phyloP scores from a whole-genome alignment of 2,329 filamentous ascomycete genomes.

The Fusarium protoensiforme region DNA sequence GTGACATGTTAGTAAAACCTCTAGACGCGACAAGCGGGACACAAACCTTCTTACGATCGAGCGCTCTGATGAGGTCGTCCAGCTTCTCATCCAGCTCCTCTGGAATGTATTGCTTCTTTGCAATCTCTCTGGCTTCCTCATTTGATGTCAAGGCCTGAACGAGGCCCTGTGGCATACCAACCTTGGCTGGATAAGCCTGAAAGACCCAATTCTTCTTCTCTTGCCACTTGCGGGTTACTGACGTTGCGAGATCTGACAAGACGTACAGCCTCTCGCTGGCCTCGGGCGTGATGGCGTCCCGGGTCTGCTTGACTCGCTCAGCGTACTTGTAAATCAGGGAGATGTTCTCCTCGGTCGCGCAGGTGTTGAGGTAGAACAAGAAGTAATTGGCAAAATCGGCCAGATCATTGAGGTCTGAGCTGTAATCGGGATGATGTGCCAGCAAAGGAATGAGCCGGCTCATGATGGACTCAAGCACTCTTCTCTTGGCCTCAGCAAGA shows the following conservation, averaged over 20 bases:
- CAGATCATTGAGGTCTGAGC: constrained; percentile 72
- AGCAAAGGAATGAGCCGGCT: constrained; percentile 86
- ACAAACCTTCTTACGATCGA: constrained; percentile 79
- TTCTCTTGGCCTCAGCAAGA: constrained; percentile 67
- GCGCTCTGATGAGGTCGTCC: constrained; percentile 71
- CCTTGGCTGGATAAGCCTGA: constrained; percentile 83
- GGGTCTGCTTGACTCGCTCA: constrained; percentile 90
- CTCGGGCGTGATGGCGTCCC: constrained; percentile 77
- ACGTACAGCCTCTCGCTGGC: constrained; percentile 83
- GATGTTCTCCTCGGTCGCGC: constrained; percentile 88
- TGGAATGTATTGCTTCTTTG: constrained; percentile 85
- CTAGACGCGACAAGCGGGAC: not conserved
- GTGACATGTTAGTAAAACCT: constrained; percentile 36
- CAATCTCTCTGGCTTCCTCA: constrained; percentile 83
- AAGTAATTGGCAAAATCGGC: constrained; percentile 89
- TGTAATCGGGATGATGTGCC: constrained; percentile 94
- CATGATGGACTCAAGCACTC: constrained; percentile 83
- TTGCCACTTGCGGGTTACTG: constrained; percentile 85
- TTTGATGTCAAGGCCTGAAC: constrained; percentile 82
- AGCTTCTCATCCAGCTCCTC: constrained; percentile 80
- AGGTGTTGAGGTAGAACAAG: constrained; percentile 84
- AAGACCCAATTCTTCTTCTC: constrained; percentile 88
- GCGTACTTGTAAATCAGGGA: constrained; percentile 91
- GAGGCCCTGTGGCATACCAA: constrained; percentile 82
- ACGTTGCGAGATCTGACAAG: constrained; percentile 86